Evolutionary conservation across 768 basidiomycete genomes (phyloP).

Genomic region (Rhodotorula toruloides): DNA sequence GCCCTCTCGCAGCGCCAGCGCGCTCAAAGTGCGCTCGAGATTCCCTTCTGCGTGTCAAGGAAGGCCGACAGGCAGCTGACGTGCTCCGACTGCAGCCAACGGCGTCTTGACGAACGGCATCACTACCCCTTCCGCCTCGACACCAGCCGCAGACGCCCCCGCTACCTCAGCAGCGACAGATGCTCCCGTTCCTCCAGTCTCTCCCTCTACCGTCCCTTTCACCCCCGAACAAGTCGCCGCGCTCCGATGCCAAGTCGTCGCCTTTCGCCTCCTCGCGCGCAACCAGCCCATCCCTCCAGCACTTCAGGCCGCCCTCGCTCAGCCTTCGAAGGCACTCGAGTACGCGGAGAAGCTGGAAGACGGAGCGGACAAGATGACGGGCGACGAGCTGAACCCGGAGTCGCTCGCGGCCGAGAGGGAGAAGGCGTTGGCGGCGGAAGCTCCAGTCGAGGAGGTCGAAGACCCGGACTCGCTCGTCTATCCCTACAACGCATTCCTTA

Average conservation of each 20-base stretch:
- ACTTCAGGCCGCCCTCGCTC: slow-evolving; percentile 34
- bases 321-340: slow-evolving; percentile 28
- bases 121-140: slow-evolving; percentile 47
- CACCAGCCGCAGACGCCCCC: slow-evolving; percentile 32
- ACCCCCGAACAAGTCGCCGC: slow-evolving; percentile 62
- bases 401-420: neutral
- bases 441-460: slow-evolving; percentile 27
- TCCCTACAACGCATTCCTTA: slow-evolving; percentile 33
- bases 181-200: slow-evolving; percentile 49
- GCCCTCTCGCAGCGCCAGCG: slow-evolving; percentile 42
- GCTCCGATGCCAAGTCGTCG: slow-evolving; percentile 41
- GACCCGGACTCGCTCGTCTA: slow-evolving; percentile 23
- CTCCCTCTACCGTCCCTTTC: slow-evolving; percentile 64
- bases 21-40: slow-evolving; percentile 31
- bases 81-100: slow-evolving; percentile 21
- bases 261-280: slow-evolving; percentile 41
- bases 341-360: neutral
- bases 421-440: slow-evolving; percentile 16
- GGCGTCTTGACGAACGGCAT: neutral
- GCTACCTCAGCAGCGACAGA: slow-evolving; percentile 15
- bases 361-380: neutral
- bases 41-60: slow-evolving; percentile 16
- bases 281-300: slow-evolving; percentile 41
- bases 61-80: neutral
- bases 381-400: neutral